Conservation (phyloP, 176 grass and related monocot species). For the Avena sativa region DNA sequence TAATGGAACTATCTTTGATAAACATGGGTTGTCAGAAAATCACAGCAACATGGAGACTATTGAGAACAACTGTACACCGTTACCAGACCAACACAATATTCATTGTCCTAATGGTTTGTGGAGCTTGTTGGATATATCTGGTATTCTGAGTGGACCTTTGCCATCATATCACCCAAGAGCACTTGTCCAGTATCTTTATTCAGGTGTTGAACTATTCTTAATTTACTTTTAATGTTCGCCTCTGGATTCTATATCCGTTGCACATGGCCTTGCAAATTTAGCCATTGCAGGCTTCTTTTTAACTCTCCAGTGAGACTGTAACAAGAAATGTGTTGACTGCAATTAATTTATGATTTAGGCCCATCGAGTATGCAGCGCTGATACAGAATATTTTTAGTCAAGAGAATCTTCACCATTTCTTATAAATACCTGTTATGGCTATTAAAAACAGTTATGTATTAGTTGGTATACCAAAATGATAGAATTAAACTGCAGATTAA, state of each 20-base stretch:
- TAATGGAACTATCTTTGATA: constrained; percentile 53
- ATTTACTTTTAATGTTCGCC: constrained; percentile 23
- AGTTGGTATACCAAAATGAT: constrained; percentile 1
- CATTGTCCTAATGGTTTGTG: constrained; percentile 47
- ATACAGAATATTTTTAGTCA: neutral
- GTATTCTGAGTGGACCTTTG: constrained; percentile 65
- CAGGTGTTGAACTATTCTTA: constrained; percentile 59
- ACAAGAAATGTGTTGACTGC: neutral
- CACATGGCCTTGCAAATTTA: constrained; percentile 24
- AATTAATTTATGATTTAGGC: constrained; percentile 17
- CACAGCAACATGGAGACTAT: constrained; percentile 14
- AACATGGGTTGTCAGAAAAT: constrained; percentile 53
- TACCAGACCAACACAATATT: constrained; percentile 37
- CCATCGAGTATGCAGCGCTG: constrained; percentile 4
- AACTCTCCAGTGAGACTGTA: neutral
- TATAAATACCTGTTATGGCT: neutral
- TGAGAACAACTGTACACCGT: constrained; percentile 38
- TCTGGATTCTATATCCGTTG: constrained; percentile 22
- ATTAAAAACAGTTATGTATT: constrained; percentile 15
- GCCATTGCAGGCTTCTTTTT: constrained; percentile 11
- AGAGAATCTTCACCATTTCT: constrained; percentile 36
- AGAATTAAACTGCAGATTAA: constrained; percentile 2
- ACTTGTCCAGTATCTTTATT: constrained; percentile 85
- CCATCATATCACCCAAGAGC: constrained; percentile 74
- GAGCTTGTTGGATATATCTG: constrained; percentile 75